Base-by-base conservation (phyloP, 441 rosid species). In the Bocquillonia castaneifolia region DNA sequence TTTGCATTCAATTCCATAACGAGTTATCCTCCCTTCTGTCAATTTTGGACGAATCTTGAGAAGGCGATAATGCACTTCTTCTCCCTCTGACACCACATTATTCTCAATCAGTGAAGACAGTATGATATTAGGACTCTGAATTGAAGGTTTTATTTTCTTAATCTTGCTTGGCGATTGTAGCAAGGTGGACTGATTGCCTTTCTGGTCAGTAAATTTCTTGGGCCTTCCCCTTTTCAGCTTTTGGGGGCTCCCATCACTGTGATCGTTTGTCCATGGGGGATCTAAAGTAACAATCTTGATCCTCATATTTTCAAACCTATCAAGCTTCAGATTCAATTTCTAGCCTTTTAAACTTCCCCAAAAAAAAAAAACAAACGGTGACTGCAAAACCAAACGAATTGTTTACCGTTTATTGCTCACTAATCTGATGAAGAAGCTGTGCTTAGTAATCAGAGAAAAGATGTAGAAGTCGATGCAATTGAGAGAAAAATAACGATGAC, bases 1-100 rank as follows among this genome's bases (percentile, higher is more conserved):
- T 53, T 56, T 70, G 64, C 98, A 87, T 70, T 72, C 76, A 65
- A 89, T 85, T 59, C 96, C 98, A 6, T 74, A 73, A 62, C 78
- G 84, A 56, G 84, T 83, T 68, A 86, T 68, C 55, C 71, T 76
- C 37, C 96, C 98, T 54, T 77, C 79, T 58, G 74, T 79, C 62
- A 71, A 74, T 61, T 65, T 66, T 58, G 57, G 50, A 13, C 44
- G 25, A 13, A 63, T 77, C 73, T 66, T 73, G 65, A 77, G 72
- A 59, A 54, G 45, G 34, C 63, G 57, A 64, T 78, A 90, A 40
- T 52, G 69, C 56, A 90, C 86, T 68, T 74, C 81, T 29, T 69
- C 83, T 74, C 86, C 82, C 26, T 81, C 88, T 63, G 66, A 17
- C 12, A 83, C 67, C 29, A 58, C 76, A 13, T 79, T 63, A 52